Evolutionary conservation across 371 early-diverging fungal species (phyloP), one percentile per base, ranked within the genome.

Genomic region (Apophysomyces trapeziformis): DNA sequence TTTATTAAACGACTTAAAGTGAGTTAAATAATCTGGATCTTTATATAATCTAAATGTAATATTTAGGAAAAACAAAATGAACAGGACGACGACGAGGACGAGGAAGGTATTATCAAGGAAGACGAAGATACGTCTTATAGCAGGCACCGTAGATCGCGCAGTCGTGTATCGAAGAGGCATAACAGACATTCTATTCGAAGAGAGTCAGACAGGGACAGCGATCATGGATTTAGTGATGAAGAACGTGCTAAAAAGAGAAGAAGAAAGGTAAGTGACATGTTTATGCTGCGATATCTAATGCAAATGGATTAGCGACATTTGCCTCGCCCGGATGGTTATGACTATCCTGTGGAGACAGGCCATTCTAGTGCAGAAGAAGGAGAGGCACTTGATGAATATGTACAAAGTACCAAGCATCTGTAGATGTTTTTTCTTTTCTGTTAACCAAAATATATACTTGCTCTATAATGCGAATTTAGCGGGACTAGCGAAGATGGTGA

Each of bases 1-100:
- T 89, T 81, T 41, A 74, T 94, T 41, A 80, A 82, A 45, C 78
- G 93, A 7, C 72, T 90, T 18, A 87, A 86, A 77, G 95, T 88
- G 46, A 32, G n/a, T 37, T 0, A 38, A 3, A 26, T 26, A 1
- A 26, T 26, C 32, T 8, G 16, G 50, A 4, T 18, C 16, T 37
- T 37, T 46, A 39, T n/a, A 43, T 26, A 26, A 50, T 21, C 21
- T 7, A 50, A 13, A 26, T 26, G 32, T 26, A 26, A 26, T 26
- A 26, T 2, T 2, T 68, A 64, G 64, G 60, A 68, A 56, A 64
- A 68, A 18, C 60, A 68, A 26, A 44, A 50, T 21, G 66, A 70
- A 14, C 70, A 70, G 50, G 54, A 50, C 9, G 70, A 71, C 59
- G 71, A 71, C 13, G 71, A 71, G 36, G 71, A 67, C 21, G 67